Evolutionary conservation across 176 grass and related monocot genomes (phyloP), one percentile per base, ranked within the genome.

Genomic region (maize (Zea mays)): DNA sequence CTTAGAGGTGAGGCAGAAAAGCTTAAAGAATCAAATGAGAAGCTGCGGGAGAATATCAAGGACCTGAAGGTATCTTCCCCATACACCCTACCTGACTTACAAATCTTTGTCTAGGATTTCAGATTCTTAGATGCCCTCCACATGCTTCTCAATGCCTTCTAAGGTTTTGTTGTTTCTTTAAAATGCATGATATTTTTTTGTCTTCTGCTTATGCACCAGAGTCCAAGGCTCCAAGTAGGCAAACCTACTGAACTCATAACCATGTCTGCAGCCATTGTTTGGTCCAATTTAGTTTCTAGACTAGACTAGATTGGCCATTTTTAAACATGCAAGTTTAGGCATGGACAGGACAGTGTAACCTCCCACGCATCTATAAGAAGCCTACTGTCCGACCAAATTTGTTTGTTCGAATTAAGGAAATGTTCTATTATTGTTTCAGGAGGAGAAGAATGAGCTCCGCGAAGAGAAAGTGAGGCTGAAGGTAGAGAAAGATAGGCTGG

Each of bases 401-500:
- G 33, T 40, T 7, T 10, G 0, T 21, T 74, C 40, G 39, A 17
- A 63, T 74, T 45, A 27, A 27, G 27, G 1, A 62, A 55, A 48
- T 72, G 3, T 10, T 79, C 27, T 51, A 16, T 69, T 65, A 37
- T 74, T 68, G 74, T 72, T 80, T 19, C 83, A 97, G 93, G 83
- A 45, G 7, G 93, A 97, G 80, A 97, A 97, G 76, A 90, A 86
- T 72, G 87, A 97, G 51, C 87, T 92, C 46, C 82, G 90, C 14
- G 87, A 90, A 58, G 93, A 97, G 62, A 97, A 97, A 63, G 74
- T 90, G 80, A 90, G 46, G 63, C 78, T 97, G 81, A 92, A 92
- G 83, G 87, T 73, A 17, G 90, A 92, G 42, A 97, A 88, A 70
- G 90, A 97, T 63, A 90, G 55, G 72, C 71, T 97, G 68, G 90